Base-by-base conservation (phyloP, 768 basidiomycete species). In the Macrolepiota dolichaula region DNA sequence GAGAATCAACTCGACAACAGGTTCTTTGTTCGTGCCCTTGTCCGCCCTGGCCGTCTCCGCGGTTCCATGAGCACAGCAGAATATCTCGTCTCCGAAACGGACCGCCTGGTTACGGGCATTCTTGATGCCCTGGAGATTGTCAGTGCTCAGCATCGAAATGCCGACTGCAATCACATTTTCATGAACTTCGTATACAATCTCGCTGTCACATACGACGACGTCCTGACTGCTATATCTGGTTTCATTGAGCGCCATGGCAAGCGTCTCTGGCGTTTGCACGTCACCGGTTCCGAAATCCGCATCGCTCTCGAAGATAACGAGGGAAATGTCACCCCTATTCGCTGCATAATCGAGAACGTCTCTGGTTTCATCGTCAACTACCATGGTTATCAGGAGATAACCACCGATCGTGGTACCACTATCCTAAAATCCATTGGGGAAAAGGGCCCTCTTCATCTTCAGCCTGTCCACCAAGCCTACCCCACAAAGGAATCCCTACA, bases 201-300 rank as follows among this genome's bases (percentile, higher is more conserved):
- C 49, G 85, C 89, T 29, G 95, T 99, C 63, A 89, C 89, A 36
- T 98, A 98, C 68, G 96, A 98, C 63, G 96, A 98, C 68, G 96
- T 98, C 7, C 86, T 98, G 57, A 91, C 93, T 51, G 97, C 97
- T 13, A 92, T 98, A 61, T 89, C 96, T n/a, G 97, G 97, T 46
- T 99, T 99, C 81, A 95, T 99, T 67, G 97, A 98, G 67, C 90
- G 97, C 40, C 97, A 99, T 70, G 97, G 97, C 63, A 98, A 98
- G 77, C 85, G 97, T 27, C 82, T 98, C 55, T 99, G 97, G 97
- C 89, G 97, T 63, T 84, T 99, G 64, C 95, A 97, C 68, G 97
- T 98, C 63, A 98, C 96, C 24, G 93, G 94, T 57, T 96, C 96
- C 13, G 97, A 99, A 76, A 98, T 99, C 69, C 85, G 97, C 55